phyloP scores from a whole-genome alignment of 352 stramenopile species.

The Phytopythium ostracodes region DNA sequence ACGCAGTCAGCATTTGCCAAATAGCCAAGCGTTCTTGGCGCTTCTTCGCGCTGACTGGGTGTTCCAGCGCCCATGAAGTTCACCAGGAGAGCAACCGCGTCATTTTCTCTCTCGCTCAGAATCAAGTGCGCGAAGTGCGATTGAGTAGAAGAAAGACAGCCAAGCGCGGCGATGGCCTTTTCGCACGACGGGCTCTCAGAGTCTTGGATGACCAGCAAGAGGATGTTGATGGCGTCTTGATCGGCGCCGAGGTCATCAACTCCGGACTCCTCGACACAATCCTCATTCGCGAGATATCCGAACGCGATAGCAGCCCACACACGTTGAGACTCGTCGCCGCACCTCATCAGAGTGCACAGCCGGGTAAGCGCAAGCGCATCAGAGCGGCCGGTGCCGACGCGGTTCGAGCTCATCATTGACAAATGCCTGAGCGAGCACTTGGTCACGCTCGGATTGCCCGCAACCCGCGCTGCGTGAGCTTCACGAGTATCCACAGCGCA shows the following conservation, averaged over 20 bases:
- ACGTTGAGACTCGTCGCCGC: not conserved
- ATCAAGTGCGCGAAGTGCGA: not conserved
- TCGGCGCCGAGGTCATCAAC: not conserved
- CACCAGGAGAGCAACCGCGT: not conserved
- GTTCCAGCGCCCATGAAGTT: not conserved
- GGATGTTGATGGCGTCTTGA: not conserved
- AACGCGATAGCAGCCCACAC: not conserved
- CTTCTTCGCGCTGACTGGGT: not conserved
- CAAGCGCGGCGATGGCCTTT: not conserved
- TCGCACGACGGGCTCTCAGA: not conserved
- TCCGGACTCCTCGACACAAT: not conserved
- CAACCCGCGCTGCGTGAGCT: not conserved
- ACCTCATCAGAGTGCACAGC: not conserved
- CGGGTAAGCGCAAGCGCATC: not conserved
- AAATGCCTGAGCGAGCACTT: constrained; percentile 2
- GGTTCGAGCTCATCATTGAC: constrained; percentile 3
- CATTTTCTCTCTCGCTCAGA: not conserved
- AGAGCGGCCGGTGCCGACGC: not conserved
- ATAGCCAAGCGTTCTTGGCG: not conserved
- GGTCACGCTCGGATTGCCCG: not conserved
- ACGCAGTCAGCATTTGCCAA: not conserved
- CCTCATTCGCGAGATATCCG: not conserved
- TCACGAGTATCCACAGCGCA: not conserved
- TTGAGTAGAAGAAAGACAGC: not conserved
- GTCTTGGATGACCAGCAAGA: not conserved